phyloP scores from a whole-genome alignment of 108 stramenopile species.

The Discostella stelligeroides region DNA sequence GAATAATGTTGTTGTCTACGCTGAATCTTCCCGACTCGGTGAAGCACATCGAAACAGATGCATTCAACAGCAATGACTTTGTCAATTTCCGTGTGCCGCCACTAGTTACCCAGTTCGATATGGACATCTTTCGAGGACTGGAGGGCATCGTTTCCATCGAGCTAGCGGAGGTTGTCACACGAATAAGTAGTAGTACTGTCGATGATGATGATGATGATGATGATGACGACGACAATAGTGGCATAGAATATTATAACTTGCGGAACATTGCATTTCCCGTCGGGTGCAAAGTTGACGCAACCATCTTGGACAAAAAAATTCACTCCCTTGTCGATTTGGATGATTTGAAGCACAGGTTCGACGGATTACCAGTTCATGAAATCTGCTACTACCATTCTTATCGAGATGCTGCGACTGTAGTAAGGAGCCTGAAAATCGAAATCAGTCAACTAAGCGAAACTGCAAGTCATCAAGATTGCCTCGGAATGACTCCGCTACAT shows the following conservation, averaged over 20 bases:
- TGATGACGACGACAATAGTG: background rate
- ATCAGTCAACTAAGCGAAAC: background rate
- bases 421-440: background rate
- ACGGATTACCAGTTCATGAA: background rate
- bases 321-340: background rate
- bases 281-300: background rate
- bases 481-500: conserved; percentile 14
- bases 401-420: background rate
- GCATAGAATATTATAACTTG: background rate
- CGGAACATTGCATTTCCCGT: background rate
- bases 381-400: background rate
- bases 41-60: background rate
- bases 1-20: background rate
- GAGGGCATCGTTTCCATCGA: background rate
- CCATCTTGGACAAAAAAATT: background rate
- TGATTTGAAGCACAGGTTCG: background rate
- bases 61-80: no score
- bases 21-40: background rate
- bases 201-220: no score
- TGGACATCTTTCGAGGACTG: background rate
- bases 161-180: background rate
- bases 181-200: background rate
- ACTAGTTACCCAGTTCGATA: background rate
- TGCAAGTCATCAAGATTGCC: background rate
- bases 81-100: background rate